These are phyloP conservation scores for Rutstroemia sp. DNA, from an alignment of 2,329 filamentous ascomycete species.

Conservation along the genomic window DNA sequence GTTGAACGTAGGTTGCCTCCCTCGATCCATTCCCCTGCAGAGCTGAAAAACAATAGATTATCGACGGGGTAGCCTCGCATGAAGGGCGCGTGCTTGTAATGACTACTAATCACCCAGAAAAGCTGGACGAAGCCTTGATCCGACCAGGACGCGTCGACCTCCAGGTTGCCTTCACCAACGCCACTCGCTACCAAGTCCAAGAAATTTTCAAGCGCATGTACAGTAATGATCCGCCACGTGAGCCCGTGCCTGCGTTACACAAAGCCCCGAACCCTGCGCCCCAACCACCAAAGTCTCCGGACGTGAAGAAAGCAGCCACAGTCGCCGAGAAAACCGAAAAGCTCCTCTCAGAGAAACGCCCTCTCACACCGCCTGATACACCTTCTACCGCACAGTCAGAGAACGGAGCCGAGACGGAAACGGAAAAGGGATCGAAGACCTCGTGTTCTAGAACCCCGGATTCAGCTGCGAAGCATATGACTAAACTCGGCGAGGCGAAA, in stretches of 20 bases:
- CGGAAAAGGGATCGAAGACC: not conserved
- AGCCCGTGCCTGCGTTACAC: not conserved
- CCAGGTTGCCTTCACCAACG: conserved; percentile 56
- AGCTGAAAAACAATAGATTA: conserved; percentile 9
- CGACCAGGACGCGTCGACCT: conserved; percentile 67
- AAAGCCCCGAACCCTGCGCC: not conserved
- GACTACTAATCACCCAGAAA: conserved; percentile 72
- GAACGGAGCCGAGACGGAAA: not conserved
- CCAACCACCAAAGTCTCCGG: not conserved
- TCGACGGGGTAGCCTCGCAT: conserved; percentile 60
- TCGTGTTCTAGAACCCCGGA: not conserved
- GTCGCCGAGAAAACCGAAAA: not conserved
- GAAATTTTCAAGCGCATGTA: conserved; percentile 59
- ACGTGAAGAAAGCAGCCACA: not conserved
- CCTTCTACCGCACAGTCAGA: conserved; percentile 3
- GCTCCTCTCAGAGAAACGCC: not conserved
- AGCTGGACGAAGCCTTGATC: conserved; percentile 66
- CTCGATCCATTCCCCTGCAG: not conserved
- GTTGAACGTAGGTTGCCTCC: conserved; percentile 46
- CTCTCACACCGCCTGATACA: conserved; percentile 16
- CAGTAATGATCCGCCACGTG: conserved; percentile 30
- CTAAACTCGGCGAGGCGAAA: not conserved
- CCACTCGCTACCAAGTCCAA: conserved; percentile 44
- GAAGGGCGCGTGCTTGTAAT: conserved; percentile 76
- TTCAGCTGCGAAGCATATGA: not conserved